A percentile compares a stretch with the other conserved stretches of the same genome.
These are phyloP conservation scores for Fusarium continuum DNA, from an alignment of 2,329 filamentous ascomycete species.

Conservation along the genomic window DNA sequence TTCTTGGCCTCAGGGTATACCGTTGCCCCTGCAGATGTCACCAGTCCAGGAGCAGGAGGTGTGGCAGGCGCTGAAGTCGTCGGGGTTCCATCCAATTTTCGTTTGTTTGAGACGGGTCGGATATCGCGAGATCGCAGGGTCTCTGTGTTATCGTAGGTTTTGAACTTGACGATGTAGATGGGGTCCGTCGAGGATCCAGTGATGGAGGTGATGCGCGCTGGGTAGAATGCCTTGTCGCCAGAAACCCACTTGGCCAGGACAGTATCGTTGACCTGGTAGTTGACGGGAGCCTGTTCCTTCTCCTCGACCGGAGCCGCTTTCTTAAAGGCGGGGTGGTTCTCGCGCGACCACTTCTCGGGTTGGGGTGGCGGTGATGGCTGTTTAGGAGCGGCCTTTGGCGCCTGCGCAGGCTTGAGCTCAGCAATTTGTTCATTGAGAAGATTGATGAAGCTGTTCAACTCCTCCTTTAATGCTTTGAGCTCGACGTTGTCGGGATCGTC, in stretches of 20 bases:
- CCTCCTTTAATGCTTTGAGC: conserved; percentile 78
- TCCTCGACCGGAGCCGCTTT: conserved; percentile 61
- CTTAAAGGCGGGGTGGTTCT: conserved; percentile 81
- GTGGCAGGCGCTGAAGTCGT: conserved; percentile 53
- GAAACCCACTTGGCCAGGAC: conserved; percentile 91
- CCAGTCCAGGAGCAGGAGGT: conserved; percentile 53
- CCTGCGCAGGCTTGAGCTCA: conserved; percentile 71
- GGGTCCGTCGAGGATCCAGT: conserved; percentile 91
- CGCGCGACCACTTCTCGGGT: conserved; percentile 79
- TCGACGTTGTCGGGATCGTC: conserved; percentile 83
- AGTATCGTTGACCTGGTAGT: conserved; percentile 87
- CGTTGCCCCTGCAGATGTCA: conserved; percentile 65
- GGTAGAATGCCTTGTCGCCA: conserved; percentile 90
- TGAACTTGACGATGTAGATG: conserved; percentile 95
- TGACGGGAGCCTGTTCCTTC: conserved; percentile 58
- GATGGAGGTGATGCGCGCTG: conserved; percentile 90
- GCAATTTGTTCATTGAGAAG: conserved; percentile 82
- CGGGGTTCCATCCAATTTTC: conserved; percentile 83
- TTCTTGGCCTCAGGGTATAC: conserved; percentile 70
- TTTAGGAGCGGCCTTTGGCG: conserved; percentile 56
- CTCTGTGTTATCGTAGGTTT: conserved; percentile 86
- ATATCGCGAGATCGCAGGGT: conserved; percentile 85
- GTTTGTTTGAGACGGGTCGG: conserved; percentile 80
- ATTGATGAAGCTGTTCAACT: conserved; percentile 83
- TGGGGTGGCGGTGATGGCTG: conserved; percentile 60